These are phyloP conservation scores for Micractinium sp. DNA, from an alignment of 139 green algal species.

Conservation along the genomic window DNA sequence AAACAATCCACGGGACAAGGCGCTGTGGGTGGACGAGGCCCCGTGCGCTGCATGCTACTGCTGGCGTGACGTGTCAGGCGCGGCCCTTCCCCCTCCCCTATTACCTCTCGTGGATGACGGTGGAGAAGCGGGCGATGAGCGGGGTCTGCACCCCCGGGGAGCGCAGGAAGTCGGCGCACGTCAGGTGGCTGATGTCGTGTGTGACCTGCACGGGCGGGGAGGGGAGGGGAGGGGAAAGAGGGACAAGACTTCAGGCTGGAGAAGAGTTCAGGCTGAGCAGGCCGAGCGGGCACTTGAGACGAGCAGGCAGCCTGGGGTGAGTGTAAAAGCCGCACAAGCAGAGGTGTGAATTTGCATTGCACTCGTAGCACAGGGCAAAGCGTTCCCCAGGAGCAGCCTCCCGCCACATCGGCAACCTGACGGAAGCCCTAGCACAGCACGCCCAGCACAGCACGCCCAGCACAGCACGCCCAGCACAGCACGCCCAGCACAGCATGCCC, in stretches of 20 bases:
- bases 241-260: not conserved
- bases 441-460: not conserved
- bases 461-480: not conserved
- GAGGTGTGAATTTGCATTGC: too few relatives aligned
- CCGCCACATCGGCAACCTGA: too few relatives aligned
- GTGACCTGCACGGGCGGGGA: slow-evolving; percentile 75
- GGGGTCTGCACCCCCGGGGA: slow-evolving; percentile 94
- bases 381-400: too few relatives aligned
- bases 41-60: too few relatives aligned
- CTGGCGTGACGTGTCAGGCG: too few relatives aligned
- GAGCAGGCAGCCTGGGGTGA: not conserved
- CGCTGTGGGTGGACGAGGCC: too few relatives aligned
- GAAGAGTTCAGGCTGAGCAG: not conserved
- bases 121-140: slow-evolving; percentile 79
- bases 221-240: not conserved
- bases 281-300: not conserved
- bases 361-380: too few relatives aligned
- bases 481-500: not conserved
- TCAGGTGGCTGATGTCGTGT: slow-evolving; percentile 94
- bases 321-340: too few relatives aligned
- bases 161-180: slow-evolving; percentile 94
- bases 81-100: too few relatives aligned
- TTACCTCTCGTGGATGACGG: slow-evolving; percentile 83
- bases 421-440: not conserved
- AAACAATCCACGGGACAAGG: too few relatives aligned